phyloP scores from a whole-genome alignment of 1,284 basidiomycete genomes.

The Cystobasidium slooffiae region DNA sequence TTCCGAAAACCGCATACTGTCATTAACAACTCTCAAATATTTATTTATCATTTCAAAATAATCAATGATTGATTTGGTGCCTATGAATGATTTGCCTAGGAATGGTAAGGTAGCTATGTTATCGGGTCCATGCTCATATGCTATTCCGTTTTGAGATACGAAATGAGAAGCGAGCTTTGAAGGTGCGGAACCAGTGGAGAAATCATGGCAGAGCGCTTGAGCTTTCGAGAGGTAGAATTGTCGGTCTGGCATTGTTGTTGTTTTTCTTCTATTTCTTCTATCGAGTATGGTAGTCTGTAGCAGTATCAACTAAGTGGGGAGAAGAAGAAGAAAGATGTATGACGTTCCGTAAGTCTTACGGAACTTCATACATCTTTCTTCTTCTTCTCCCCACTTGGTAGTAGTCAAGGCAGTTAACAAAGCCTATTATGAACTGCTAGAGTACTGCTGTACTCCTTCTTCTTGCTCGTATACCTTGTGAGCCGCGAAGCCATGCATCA shows the following conservation, averaged over 20 bases:
- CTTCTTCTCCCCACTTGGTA: too few species aligned
- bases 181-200: slow-evolving; percentile 7
- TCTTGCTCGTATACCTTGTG: too few species aligned
- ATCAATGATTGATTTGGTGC: background rate
- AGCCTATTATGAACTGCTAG: too few species aligned
- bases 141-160: background rate
- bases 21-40: slow-evolving; percentile 8
- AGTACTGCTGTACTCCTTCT: too few species aligned
- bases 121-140: slow-evolving; percentile 21
- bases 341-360: too few species aligned
- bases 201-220: slow-evolving; percentile 9
- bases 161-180: slow-evolving; percentile 4
- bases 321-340: too few species aligned
- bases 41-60: slow-evolving; percentile 21
- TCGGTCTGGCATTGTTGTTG: slow-evolving; percentile 2
- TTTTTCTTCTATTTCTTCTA: too few species aligned
- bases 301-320: too few species aligned
- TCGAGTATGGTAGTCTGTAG: too few species aligned
- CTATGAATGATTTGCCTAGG: slow-evolving; percentile 8
- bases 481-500: too few species aligned
- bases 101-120: background rate
- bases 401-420: too few species aligned
- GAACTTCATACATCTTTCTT: too few species aligned
- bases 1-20: slow-evolving; percentile 6
- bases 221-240: slow-evolving; percentile 19